These are phyloP conservation scores for Cercospora canescens DNA, from an alignment of 2,329 filamentous ascomycete species.

Conservation along the genomic window DNA sequence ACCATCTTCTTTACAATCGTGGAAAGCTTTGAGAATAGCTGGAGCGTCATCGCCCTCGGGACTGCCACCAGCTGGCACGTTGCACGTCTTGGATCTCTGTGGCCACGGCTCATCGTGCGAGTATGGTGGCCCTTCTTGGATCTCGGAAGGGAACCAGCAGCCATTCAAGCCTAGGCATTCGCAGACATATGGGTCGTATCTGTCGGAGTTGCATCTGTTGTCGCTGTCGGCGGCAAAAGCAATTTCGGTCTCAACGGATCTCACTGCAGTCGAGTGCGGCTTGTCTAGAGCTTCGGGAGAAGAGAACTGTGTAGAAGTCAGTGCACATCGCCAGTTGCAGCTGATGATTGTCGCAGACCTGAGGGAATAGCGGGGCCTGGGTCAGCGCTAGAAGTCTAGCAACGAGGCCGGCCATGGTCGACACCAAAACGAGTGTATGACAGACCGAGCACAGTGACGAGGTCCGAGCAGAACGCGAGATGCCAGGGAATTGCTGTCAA, in stretches of 20 bases:
- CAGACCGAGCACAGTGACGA: background rate
- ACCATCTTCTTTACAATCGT: conserved; percentile 52
- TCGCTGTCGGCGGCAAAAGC: conserved; percentile 10
- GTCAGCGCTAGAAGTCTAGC: background rate
- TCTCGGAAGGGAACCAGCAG: conserved; percentile 28
- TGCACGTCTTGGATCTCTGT: conserved; percentile 26
- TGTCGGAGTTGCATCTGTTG: conserved; percentile 17
- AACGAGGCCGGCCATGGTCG: background rate
- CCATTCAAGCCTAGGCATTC: conserved; percentile 29
- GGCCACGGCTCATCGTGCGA: conserved; percentile 26
- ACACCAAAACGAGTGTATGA: background rate
- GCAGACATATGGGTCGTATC: conserved; percentile 29
- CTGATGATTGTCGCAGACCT: background rate
- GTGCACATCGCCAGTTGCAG: background rate
- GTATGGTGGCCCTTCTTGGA: conserved; percentile 25
- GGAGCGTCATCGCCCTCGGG: conserved; percentile 49
- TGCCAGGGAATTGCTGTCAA: background rate
- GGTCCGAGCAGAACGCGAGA: background rate
- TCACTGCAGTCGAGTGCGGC: background rate
- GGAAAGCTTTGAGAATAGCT: conserved; percentile 54
- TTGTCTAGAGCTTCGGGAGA: background rate
- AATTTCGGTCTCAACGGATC: background rate
- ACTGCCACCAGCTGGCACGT: conserved; percentile 21
- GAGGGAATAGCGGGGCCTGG: background rate
- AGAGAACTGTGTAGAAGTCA: background rate